Conservation (phyloP, 805 yeast genomes). For the Wickerhamomyces bisporus region DNA sequence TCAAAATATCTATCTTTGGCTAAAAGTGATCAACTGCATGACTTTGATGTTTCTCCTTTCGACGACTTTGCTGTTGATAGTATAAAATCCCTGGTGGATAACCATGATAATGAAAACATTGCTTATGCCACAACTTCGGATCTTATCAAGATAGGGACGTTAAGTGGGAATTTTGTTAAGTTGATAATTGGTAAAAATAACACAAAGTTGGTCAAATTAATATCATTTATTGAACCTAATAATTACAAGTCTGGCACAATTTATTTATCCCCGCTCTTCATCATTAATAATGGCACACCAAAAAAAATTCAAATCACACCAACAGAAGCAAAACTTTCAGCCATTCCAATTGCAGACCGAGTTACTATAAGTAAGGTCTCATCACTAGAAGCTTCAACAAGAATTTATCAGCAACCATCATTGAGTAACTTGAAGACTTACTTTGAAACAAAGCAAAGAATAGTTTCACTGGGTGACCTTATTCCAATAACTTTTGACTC, state of each 20-base stretch:
- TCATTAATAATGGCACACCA: constrained; percentile 42
- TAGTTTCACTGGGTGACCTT: constrained; percentile 60
- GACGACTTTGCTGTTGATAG: not conserved
- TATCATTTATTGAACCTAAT: constrained; percentile 64
- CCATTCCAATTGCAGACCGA: constrained; percentile 48
- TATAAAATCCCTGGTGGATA: constrained; percentile 4
- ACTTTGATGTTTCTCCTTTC: constrained; percentile 7
- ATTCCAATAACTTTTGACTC: constrained; percentile 79
- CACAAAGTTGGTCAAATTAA: constrained; percentile 28
- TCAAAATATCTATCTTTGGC: constrained; percentile 10
- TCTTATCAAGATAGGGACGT: constrained; percentile 52
- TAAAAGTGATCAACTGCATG: not conserved
- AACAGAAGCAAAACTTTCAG: constrained; percentile 15
- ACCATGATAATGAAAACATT: constrained; percentile 42
- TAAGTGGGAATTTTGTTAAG: constrained; percentile 63
- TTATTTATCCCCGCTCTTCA: constrained; percentile 59
- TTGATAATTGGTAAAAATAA: constrained; percentile 16
- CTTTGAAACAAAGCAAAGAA: constrained; percentile 53
- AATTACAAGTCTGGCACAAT: constrained; percentile 33
- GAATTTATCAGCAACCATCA: constrained; percentile 55
- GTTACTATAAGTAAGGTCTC: constrained; percentile 64
- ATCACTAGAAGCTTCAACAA: constrained; percentile 64
- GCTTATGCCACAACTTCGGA: constrained; percentile 43
- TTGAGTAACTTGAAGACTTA: constrained; percentile 53
- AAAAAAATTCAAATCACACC: constrained; percentile 12